Conservation (phyloP, 306 rosid genomes). For the Fragaria iinumae region DNA sequence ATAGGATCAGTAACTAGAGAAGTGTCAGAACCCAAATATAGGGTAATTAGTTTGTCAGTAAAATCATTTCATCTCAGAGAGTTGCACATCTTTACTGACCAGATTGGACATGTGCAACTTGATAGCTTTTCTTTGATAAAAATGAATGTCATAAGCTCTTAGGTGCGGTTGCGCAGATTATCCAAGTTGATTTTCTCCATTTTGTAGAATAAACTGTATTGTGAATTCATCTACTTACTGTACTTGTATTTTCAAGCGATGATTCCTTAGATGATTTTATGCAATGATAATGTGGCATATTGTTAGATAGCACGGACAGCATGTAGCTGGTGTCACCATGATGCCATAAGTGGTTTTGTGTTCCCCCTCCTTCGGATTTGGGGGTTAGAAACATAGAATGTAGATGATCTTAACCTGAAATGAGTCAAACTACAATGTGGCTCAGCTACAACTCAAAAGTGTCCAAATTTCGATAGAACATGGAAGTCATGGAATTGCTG, state of each 20-base stretch:
- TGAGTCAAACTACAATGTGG: background rate
- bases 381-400: background rate
- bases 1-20: background rate
- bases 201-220: background rate
- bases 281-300: background rate
- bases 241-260: background rate
- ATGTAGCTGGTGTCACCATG: background rate
- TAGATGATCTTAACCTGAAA: background rate
- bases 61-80: background rate
- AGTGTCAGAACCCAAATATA: background rate
- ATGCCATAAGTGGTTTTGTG: background rate
- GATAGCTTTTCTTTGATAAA: conserved; percentile 2
- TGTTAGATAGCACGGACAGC: background rate
- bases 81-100: background rate
- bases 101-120: background rate
- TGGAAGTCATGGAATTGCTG: background rate
- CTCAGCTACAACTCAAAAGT: background rate
- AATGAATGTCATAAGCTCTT: background rate
- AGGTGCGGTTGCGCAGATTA: background rate
- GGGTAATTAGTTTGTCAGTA: background rate
- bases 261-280: background rate
- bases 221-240: background rate
- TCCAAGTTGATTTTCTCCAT: background rate
- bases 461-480: background rate
- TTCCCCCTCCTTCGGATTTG: background rate